These are phyloP conservation scores for Bocquillonia castaneifolia DNA, from an alignment of 441 rosid genomes.

Conservation along the genomic window DNA sequence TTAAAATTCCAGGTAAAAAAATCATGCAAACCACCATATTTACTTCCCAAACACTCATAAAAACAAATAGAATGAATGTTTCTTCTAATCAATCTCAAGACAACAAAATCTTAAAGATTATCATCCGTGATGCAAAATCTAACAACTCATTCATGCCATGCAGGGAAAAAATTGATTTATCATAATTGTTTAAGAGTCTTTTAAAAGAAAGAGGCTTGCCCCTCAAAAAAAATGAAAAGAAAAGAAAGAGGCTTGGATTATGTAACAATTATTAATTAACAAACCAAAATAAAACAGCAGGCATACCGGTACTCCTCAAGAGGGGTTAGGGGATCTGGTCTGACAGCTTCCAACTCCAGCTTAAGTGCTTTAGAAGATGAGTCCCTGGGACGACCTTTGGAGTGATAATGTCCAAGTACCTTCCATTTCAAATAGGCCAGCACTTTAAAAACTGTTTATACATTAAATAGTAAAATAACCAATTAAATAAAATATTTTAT, in stretches of 20 bases:
- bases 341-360: conserved; percentile 81
- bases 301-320: conserved; percentile 93
- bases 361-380: conserved; percentile 78
- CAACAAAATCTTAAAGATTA: background rate
- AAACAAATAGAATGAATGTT: background rate
- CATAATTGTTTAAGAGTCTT: background rate
- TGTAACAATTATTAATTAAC: conserved; percentile 5
- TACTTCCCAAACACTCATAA: conserved; percentile 1
- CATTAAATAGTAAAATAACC: conserved; percentile 6
- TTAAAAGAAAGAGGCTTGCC: background rate
- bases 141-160: background rate
- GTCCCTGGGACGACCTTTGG: conserved; percentile 89
- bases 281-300: conserved; percentile 17
- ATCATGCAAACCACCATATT: background rate
- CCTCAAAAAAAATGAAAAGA: too few species aligned
- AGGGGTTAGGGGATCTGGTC: conserved; percentile 84
- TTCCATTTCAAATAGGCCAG: conserved; percentile 31
- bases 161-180: background rate
- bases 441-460: conserved; percentile 20
- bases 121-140: background rate
- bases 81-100: background rate
- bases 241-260: background rate
- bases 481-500: conserved; percentile 12
- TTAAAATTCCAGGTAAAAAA: background rate
- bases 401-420: conserved; percentile 75